Percentiles rank a stretch among this genome's conserved stretches.
phyloP scores from a whole-genome alignment of 345 rosid genomes.

The Boechera divaricarpa region DNA sequence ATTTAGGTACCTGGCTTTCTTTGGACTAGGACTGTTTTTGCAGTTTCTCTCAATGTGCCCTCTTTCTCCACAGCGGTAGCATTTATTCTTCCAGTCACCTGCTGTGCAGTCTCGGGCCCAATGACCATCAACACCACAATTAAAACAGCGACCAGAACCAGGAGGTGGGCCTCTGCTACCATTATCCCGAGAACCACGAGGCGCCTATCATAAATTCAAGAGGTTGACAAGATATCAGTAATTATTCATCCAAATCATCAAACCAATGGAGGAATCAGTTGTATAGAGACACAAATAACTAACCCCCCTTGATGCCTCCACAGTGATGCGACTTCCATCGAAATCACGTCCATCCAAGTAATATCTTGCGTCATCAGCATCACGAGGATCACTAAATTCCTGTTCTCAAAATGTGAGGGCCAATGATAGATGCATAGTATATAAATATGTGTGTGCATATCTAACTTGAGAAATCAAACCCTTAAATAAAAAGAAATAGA shows the following conservation, averaged over 20 bases:
- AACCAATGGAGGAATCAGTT: neutral
- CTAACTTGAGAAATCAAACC: neutral
- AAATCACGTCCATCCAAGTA: slow-evolving; percentile 78
- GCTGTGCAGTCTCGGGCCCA: slow-evolving; percentile 98
- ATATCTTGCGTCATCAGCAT: slow-evolving; percentile 94
- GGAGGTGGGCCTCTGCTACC: slow-evolving; percentile 94
- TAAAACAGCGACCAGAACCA: slow-evolving; percentile 95
- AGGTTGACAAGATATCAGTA: neutral
- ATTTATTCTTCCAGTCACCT: slow-evolving; percentile 97
- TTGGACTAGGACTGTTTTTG: slow-evolving; percentile 74
- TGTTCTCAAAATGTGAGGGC: slow-evolving; percentile 46
- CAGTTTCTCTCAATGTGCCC: slow-evolving; percentile 96
- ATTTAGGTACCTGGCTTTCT: slow-evolving; percentile 61
- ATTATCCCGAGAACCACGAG: slow-evolving; percentile 72
- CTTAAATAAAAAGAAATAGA: neutral
- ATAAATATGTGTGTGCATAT: neutral
- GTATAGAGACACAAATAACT: slow-evolving; percentile 3
- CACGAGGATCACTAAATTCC: slow-evolving; percentile 96
- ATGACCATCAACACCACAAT: slow-evolving; percentile 97
- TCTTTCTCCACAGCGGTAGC: slow-evolving; percentile 95
- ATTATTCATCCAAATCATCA: neutral
- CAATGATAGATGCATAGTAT: slow-evolving; percentile 32
- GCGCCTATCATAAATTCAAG: slow-evolving; percentile 52
- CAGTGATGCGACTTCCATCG: slow-evolving; percentile 89
- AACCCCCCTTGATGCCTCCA: slow-evolving; percentile 93